A percentile compares a stretch with the other conserved stretches of the same genome.
These are phyloP conservation scores for Galium porrigens DNA, from an alignment of 305 asterid species.

Conservation along the genomic window DNA sequence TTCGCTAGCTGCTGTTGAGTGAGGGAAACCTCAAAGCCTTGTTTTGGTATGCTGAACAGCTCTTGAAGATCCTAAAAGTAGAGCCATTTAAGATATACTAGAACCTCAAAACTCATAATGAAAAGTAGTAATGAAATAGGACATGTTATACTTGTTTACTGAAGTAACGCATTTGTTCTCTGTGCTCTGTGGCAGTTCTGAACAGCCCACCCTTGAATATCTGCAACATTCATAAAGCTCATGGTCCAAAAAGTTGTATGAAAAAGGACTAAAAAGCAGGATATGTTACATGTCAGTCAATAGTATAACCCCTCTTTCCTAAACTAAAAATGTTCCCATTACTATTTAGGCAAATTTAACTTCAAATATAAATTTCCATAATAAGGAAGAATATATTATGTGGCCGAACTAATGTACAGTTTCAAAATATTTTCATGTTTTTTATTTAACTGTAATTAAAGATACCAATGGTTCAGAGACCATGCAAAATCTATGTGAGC, in stretches of 20 bases:
- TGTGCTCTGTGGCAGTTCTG: slow-evolving; percentile 88
- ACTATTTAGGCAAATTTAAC: neutral
- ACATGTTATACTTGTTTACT: slow-evolving; percentile 54
- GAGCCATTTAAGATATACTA: neutral
- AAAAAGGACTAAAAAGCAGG: neutral
- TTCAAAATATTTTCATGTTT: too few relatives aligned
- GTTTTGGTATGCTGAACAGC: slow-evolving; percentile 64
- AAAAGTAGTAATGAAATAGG: neutral
- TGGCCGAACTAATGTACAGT: neutral
- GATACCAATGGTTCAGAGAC: neutral
- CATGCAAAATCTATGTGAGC: neutral
- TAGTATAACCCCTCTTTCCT: neutral
- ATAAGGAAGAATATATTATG: too few relatives aligned
- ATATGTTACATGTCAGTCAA: neutral
- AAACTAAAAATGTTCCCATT: too few relatives aligned
- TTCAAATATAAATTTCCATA: neutral
- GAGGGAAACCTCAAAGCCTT: slow-evolving; percentile 71
- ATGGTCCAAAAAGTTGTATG: neutral
- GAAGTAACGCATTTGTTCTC: slow-evolving; percentile 80
- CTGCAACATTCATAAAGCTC: slow-evolving; percentile 24
- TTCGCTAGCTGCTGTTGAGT: slow-evolving; percentile 80
- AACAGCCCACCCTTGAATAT: slow-evolving; percentile 90
- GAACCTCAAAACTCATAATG: slow-evolving; percentile 2
- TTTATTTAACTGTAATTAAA: neutral
- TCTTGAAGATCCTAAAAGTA: slow-evolving; percentile 62